phyloP scores from a whole-genome alignment of 768 basidiomycete genomes.

The Lentinula detonsa region DNA sequence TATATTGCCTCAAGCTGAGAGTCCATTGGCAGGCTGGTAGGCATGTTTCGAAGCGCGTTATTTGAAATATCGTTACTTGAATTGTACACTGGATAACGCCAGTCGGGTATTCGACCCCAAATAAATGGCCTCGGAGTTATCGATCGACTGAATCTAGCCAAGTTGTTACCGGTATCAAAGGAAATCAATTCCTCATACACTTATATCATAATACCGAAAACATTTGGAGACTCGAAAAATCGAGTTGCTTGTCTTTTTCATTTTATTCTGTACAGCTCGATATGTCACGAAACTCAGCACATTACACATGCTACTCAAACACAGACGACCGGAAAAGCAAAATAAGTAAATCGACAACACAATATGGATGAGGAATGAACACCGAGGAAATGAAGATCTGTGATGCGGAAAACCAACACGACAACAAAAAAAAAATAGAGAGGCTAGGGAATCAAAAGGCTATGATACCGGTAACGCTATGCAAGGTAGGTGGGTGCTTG shows the following conservation, averaged over 20 bases:
- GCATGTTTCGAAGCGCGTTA: too few species aligned
- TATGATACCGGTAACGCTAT: not conserved
- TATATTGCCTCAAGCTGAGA: too few species aligned
- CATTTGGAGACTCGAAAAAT: not conserved
- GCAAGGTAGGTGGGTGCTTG: not conserved
- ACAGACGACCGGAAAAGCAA: slow-evolving; percentile 5
- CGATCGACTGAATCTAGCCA: too few species aligned
- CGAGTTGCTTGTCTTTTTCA: not conserved
- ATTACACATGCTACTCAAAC: not conserved
- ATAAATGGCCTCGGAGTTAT: too few species aligned
- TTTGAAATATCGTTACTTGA: too few species aligned
- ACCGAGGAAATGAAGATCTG: not conserved
- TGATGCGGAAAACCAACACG: not conserved
- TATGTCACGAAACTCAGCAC: not conserved
- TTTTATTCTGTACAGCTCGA: not conserved
- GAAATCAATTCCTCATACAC: too few species aligned
- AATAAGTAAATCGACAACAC: slow-evolving; percentile 4
- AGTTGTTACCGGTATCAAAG: too few species aligned
- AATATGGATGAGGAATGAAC: slow-evolving; percentile 5
- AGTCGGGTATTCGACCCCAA: too few species aligned
- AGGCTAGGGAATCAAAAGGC: not conserved
- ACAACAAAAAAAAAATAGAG: not conserved
- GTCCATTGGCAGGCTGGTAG: too few species aligned
- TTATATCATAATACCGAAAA: too few species aligned
- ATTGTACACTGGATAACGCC: too few species aligned